Conservation (phyloP, 441 rosid genomes). For the Bruguiera hainesii region DNA sequence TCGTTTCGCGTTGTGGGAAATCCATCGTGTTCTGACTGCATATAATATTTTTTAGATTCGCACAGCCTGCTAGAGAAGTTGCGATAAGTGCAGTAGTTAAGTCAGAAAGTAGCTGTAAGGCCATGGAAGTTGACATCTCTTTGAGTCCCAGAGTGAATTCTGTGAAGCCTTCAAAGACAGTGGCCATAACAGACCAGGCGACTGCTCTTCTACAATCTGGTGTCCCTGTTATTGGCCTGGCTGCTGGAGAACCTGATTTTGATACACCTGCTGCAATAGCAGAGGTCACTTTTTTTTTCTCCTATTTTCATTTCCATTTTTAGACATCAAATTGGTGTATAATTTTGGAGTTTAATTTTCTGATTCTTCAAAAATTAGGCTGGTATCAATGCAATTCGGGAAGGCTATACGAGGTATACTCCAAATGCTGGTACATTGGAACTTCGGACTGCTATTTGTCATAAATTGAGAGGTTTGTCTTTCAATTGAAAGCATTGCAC, state of each 20-base stretch:
- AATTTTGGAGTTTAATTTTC: background rate
- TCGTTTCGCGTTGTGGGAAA: background rate
- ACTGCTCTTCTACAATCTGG: constrained; percentile 88
- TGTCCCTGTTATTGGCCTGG: constrained; percentile 78
- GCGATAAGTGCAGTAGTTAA: constrained; percentile 40
- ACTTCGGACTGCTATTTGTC: constrained; percentile 79
- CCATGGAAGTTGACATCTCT: constrained; percentile 57
- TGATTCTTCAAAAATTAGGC: constrained; percentile 42
- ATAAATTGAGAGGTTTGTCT: constrained; percentile 61
- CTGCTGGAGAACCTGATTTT: constrained; percentile 98
- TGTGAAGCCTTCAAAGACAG: constrained; percentile 88
- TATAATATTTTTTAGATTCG: constrained; percentile 21
- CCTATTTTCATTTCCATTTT: background rate
- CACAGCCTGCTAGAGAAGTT: constrained; percentile 10
- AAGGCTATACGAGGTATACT: constrained; percentile 86
- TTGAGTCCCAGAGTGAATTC: constrained; percentile 85
- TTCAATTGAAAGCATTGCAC: background rate
- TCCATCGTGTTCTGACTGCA: background rate
- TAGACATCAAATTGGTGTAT: background rate
- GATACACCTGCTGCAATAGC: constrained; percentile 76
- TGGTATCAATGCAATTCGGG: constrained; percentile 85
- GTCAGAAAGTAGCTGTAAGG: constrained; percentile 34
- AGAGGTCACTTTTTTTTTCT: constrained; percentile 43
- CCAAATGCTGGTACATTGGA: constrained; percentile 84
- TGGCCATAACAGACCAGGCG: constrained; percentile 88